Evolutionary conservation across 148 eudicot genomes (phyloP).

Genomic region (Rhododendron vialii): DNA sequence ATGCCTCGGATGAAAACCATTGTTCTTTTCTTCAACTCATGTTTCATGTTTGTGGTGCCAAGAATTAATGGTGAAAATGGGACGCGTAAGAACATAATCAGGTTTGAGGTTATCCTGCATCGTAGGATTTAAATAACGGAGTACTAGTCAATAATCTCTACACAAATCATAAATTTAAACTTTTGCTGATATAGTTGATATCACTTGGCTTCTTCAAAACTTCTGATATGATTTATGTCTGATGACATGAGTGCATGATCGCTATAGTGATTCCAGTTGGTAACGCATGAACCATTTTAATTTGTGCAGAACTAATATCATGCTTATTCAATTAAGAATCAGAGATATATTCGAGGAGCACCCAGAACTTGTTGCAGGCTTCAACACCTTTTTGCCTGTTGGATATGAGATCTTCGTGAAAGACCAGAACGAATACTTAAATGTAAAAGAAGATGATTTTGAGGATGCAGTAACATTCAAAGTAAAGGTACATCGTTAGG

Average conservation of each 20-base stretch:
- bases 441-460: neutral
- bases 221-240: neutral
- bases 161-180: neutral
- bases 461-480: neutral
- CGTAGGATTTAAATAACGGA: no score
- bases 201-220: neutral
- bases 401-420: neutral
- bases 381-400: slow-evolving; percentile 4
- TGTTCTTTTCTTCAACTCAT: neutral
- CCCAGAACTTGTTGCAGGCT: neutral
- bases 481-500: slow-evolving; percentile 3
- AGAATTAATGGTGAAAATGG: neutral
- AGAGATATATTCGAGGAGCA: neutral
- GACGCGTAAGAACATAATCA: neutral
- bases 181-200: neutral
- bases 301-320: slow-evolving; percentile 3
- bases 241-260: neutral
- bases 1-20: neutral
- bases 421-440: neutral
- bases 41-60: neutral
- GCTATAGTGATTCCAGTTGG: no score
- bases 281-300: neutral
- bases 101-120: no score
- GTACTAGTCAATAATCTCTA: neutral
- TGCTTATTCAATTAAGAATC: neutral